Evolutionary conservation across 176 grass and related monocot genomes (phyloP).

Genomic region (Carex parvula): DNA sequence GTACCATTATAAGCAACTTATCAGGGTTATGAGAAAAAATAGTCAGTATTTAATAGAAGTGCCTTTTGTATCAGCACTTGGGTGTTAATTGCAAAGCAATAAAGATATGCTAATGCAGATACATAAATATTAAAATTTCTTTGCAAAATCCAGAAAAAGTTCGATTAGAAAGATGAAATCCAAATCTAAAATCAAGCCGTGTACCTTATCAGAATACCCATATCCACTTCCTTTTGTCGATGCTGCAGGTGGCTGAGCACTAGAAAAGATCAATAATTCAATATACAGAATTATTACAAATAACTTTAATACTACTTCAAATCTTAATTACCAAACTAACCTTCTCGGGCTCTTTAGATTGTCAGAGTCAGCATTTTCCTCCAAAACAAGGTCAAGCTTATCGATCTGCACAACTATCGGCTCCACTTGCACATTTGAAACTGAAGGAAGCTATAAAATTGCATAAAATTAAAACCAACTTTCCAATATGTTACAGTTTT

Average conservation of each 20-base stretch:
- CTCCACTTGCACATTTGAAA: slow-evolving; percentile 97
- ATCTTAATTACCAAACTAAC: slow-evolving; percentile 31
- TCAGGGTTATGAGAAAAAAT: not conserved
- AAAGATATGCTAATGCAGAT: not conserved
- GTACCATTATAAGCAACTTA: not conserved
- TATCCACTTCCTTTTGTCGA: slow-evolving; percentile 79
- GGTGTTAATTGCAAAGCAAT: slow-evolving; percentile 4
- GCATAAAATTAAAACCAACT: slow-evolving; percentile 6
- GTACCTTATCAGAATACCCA: slow-evolving; percentile 95
- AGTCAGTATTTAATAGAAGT: not conserved
- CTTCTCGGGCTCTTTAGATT: slow-evolving; percentile 62
- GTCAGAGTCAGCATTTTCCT: slow-evolving; percentile 75
- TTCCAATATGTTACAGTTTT: not conserved
- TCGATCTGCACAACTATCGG: slow-evolving; percentile 89
- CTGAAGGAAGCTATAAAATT: slow-evolving; percentile 66
- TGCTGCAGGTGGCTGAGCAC: slow-evolving; percentile 37
- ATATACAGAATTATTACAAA: slow-evolving; percentile 22
- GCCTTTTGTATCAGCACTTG: not conserved
- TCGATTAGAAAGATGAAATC: not conserved
- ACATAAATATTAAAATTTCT: slow-evolving; percentile 3
- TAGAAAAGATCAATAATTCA: slow-evolving; percentile 16
- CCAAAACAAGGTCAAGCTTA: slow-evolving; percentile 85
- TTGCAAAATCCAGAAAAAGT: slow-evolving; percentile 1
- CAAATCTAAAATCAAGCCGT: slow-evolving; percentile 15
- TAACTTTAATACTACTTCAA: slow-evolving; percentile 15